A percentile compares a stretch with the other conserved stretches of the same genome.
Evolutionary conservation across 495 filamentous ascomycete genomes (phyloP).

Genomic region (Opeltia flavorubescens): DNA sequence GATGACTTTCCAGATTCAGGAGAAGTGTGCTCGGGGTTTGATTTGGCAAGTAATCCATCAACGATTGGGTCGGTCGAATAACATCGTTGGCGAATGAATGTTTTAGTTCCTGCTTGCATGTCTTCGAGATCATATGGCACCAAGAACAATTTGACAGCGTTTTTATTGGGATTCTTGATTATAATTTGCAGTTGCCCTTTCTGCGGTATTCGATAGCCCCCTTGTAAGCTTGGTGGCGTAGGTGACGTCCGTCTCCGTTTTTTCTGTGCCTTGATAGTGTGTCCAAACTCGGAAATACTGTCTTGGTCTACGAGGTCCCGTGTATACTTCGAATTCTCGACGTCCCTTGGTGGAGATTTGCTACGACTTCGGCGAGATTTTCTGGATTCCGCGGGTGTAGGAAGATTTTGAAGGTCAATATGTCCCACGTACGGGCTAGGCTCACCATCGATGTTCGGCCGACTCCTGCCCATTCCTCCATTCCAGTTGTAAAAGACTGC

Average conservation of each 20-base stretch:
- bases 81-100: constrained; percentile 87
- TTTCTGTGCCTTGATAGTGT: constrained; percentile 25
- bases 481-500: constrained; percentile 94
- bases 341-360: background rate
- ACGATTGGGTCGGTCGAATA: constrained; percentile 83
- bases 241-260: constrained; percentile 47
- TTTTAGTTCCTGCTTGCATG: constrained; percentile 92
- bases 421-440: constrained; percentile 94
- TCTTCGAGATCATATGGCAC: constrained; percentile 91
- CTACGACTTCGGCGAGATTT: constrained; percentile 26
- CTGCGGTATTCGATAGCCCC: constrained; percentile 88
- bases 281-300: background rate
- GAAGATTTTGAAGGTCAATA: constrained; percentile 76
- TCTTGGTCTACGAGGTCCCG: background rate
- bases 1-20: constrained; percentile 21
- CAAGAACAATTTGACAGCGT: constrained; percentile 86
- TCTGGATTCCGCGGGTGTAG: constrained; percentile 33
- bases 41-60: constrained; percentile 43
- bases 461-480: constrained; percentile 38
- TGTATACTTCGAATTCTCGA: background rate
- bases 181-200: constrained; percentile 94
- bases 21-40: constrained; percentile 27
- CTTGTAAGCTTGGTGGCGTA: constrained; percentile 63
- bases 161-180: constrained; percentile 94
- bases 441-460: constrained; percentile 52